Conservation (phyloP, 495 filamentous ascomycete genomes). For the Choiromyces venosus region DNA sequence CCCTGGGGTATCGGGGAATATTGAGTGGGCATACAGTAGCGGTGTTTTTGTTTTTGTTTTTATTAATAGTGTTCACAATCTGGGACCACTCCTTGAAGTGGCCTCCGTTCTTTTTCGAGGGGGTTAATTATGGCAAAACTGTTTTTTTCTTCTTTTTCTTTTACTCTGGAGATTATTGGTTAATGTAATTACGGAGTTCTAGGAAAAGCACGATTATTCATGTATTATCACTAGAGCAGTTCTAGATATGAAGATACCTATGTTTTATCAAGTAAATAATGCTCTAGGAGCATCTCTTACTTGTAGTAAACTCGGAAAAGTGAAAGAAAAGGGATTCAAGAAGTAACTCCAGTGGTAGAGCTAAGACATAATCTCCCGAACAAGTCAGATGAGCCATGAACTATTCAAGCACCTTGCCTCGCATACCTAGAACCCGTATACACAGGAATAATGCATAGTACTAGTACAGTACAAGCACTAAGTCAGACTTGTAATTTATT, state of each 20-base stretch:
- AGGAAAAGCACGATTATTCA: background rate
- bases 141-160: no score
- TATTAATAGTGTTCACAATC: background rate
- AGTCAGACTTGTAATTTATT: background rate
- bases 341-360: background rate
- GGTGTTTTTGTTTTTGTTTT: background rate
- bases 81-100: background rate
- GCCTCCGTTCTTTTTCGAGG: background rate
- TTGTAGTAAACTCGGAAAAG: background rate
- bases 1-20: background rate
- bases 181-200: background rate
- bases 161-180: background rate
- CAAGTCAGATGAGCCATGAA: background rate
- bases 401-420: background rate
- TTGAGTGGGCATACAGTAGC: background rate
- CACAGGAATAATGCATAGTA: background rate
- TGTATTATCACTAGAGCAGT: background rate
- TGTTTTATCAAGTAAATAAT: background rate
- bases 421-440: no score
- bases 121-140: no score
- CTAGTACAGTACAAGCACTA: background rate
- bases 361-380: background rate
- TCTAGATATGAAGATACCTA: background rate
- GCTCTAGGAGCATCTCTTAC: background rate
- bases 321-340: background rate